These are phyloP conservation scores for Pezicula carpinea DNA, from an alignment of 2,329 filamentous ascomycete genomes.

Conservation along the genomic window DNA sequence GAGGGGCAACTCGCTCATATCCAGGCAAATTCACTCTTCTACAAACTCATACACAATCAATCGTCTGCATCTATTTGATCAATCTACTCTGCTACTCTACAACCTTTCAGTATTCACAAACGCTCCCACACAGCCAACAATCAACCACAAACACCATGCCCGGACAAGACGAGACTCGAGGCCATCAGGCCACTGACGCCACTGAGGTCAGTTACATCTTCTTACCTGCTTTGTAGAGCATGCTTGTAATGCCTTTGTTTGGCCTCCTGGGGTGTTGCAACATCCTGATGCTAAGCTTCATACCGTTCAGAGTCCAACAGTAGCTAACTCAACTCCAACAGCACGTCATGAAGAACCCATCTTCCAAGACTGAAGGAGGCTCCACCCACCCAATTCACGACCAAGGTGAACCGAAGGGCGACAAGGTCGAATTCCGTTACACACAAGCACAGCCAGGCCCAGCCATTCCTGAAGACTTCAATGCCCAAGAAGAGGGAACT, in stretches of 20 bases:
- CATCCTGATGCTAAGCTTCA: too few relatives aligned
- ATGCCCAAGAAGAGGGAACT: constrained; percentile 51
- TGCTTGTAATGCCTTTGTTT: background rate
- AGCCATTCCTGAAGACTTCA: constrained; percentile 48
- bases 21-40: too few relatives aligned
- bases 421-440: constrained; percentile 43
- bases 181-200: constrained; percentile 24
- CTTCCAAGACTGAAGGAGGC: constrained; percentile 29
- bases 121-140: constrained; percentile 1
- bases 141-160: constrained; percentile 29
- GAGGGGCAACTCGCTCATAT: background rate
- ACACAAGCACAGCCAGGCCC: constrained; percentile 55
- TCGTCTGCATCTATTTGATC: background rate
- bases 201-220: constrained; percentile 23
- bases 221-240: background rate
- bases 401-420: constrained; percentile 36
- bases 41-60: background rate
- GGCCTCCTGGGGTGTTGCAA: background rate
- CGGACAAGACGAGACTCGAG: constrained; percentile 32
- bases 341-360: constrained; percentile 31
- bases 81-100: background rate
- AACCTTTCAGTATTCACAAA: background rate
- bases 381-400: constrained; percentile 30
- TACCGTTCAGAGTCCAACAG: background rate
- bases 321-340: background rate